Base-by-base conservation (phyloP, 2,329 filamentous ascomycete genomes). In the Fusarium hostae region DNA sequence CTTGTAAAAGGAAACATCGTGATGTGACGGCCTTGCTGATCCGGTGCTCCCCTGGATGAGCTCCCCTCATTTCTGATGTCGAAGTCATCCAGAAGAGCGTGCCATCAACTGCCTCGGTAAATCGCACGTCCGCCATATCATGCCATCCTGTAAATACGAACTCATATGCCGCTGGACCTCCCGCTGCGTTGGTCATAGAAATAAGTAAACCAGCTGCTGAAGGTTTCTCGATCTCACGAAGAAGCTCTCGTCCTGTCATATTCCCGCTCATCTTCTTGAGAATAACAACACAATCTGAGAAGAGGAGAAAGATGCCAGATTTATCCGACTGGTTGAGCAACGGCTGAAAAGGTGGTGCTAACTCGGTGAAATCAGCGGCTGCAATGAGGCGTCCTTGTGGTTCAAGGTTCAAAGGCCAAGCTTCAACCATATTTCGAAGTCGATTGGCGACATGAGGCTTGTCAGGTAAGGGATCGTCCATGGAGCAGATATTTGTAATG, bases 401-500 rank as follows among this genome's bases (percentile, higher is more conserved):
- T 73, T 91, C 88, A 28, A 95, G 87, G 54, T 91, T 87, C 26
- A 83, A 78, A 2, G 94, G 94, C 94, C 94, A 97, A 48, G 87
- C 89, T 75, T 93, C 90, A 44, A 97, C 88, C 80, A 96, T 88
- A 71, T 91, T 91, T 70, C 91, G 91, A 51, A 98, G 84, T 44
- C 93, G 90, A 73, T 90, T 92, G 37, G 92, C 88, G 47, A 94
- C 86, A 73, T 93, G 92, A 13, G 91, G 90, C 73, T 94, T 92
- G 76, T 94, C 92, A 6, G 85, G 88, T 75, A 81, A 85, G 76
- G 77, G 92, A 78, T 83, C 92, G 76, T 98, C 95, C 83, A 98
- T 91, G 20, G 95, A 97, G 81, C 96, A 99, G 45, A 99, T 99
- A 59, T 97, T 96, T 24, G 95, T 94, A 73, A 99, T 94, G 58